Base-by-base conservation (phyloP, 179 eudicot genomes). In the Corrigiola litoralis region DNA sequence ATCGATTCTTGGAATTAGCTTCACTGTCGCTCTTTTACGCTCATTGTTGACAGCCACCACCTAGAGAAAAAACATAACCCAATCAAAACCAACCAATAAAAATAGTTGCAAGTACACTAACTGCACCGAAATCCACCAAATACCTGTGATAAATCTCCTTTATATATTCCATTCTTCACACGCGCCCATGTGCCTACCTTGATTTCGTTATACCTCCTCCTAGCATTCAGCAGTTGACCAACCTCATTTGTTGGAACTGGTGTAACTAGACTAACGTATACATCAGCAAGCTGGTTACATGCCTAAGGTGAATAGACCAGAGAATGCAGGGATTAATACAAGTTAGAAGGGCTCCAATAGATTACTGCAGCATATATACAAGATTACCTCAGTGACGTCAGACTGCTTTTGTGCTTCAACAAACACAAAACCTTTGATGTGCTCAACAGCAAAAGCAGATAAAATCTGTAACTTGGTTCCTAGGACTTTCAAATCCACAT, bases 71-170 rank as follows among this genome's bases (percentile, higher is more conserved):
- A 34, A 61, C 17, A 61, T 50, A 47, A 10, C 50, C 38, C 16
- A 46, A 24, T 33, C 52, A 40, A 41, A 60, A 53, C 36, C 41
- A 32, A 47, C 41, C 57, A 59, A 20, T 6, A 59, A 27, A 53
- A 51, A 48, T 27, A 29, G 18, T 37, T 29, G 47, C 11, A 48
- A 2, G 1, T 57, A 41, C 9, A 23, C 62, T 34, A 29, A 13
- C 44, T 31, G 18, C 3, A 60, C 14, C 4, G 29, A 44, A 46
- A 51, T 8, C 14, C 47, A 49, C 56, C 56, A 67, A 66, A 34
- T 68, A 88, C 99, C 97, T 84, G 88, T 47, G 90, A 94, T 55
- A 95, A 73, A 68, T 95, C 99, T 42, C 96, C 96, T 67, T 82
- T 91, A 58, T 95, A 91, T 40, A 62, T 85, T 63, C 99, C 99